Evolutionary conservation across 1,139 yeast genomes (phyloP).

Genomic region (Starmera stellimalicola): DNA sequence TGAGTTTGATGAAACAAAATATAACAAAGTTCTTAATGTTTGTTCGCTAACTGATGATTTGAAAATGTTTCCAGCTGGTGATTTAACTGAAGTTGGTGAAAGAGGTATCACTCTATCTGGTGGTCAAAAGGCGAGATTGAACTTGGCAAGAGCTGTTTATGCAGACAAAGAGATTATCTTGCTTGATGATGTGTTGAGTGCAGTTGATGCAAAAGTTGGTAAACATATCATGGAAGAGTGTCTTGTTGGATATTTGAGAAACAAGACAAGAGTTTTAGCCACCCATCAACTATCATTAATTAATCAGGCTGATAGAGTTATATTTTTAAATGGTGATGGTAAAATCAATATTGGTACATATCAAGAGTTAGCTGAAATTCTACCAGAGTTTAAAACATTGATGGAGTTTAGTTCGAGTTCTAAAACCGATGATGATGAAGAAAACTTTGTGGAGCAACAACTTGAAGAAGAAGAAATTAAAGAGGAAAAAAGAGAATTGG

Average conservation of each 20-base stretch:
- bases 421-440: constrained; percentile 23
- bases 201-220: constrained; percentile 88
- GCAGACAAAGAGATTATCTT: constrained; percentile 53
- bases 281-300: constrained; percentile 71
- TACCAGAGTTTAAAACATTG: constrained; percentile 39
- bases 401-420: constrained; percentile 33
- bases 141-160: constrained; percentile 76
- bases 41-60: constrained; percentile 63
- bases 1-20: constrained; percentile 37
- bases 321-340: constrained; percentile 55
- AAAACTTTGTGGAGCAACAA: constrained; percentile 21
- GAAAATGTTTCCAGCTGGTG: constrained; percentile 61
- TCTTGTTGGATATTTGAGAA: constrained; percentile 43
- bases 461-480: constrained; percentile 9
- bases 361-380: constrained; percentile 33
- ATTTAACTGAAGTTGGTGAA: constrained; percentile 76
- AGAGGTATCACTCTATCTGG: constrained; percentile 83
- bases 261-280: constrained; percentile 62
- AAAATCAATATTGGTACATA: constrained; percentile 44
- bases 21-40: constrained; percentile 43
- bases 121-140: constrained; percentile 81
- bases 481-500: constrained; percentile 10
- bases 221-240: constrained; percentile 64
- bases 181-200: constrained; percentile 75
- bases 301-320: constrained; percentile 52